phyloP scores from a whole-genome alignment of 306 rosid genomes.

The Sphenostylis stenocarpa region DNA sequence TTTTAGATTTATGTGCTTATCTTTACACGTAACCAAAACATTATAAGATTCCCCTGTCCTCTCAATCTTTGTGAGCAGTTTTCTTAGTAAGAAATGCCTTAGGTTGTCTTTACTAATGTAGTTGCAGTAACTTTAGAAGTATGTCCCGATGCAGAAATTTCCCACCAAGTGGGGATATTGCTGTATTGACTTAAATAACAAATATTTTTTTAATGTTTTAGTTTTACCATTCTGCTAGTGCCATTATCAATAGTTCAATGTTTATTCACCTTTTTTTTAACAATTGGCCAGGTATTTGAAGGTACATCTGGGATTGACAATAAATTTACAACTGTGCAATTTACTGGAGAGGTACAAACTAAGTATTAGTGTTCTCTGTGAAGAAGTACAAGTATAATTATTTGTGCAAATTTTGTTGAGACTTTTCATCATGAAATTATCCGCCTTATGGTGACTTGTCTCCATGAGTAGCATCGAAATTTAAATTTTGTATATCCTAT shows the following conservation, averaged over 20 bases:
- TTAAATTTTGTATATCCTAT: not conserved
- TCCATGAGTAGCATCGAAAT: not conserved
- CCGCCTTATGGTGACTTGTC: not conserved
- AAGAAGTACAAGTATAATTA: conserved; percentile 1
- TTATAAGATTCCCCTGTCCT: not conserved
- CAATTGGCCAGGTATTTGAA: conserved; percentile 78
- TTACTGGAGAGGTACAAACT: conserved; percentile 93
- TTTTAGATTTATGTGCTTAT: conserved; percentile 10
- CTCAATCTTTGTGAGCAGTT: not conserved
- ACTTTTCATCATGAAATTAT: not conserved
- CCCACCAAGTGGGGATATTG: not conserved
- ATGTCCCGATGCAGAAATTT: not conserved
- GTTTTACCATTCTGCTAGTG: conserved; percentile 16
- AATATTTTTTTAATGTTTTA: not conserved
- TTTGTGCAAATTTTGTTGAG: not conserved
- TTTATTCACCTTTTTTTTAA: not conserved
- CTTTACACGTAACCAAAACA: not conserved
- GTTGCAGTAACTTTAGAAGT: conserved; percentile 9
- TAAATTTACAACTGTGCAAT: conserved; percentile 94
- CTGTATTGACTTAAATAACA: not conserved
- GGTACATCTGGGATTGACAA: conserved; percentile 99
- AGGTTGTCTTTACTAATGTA: not conserved
- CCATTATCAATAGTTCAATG: not conserved
- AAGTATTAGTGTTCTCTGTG: conserved; percentile 12
- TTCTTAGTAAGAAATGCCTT: conserved; percentile 7